Percentiles rank a stretch among this genome's conserved stretches.
Conservation (phyloP, 345 rosid species). For the Rhodomyrtus tomentosa region DNA sequence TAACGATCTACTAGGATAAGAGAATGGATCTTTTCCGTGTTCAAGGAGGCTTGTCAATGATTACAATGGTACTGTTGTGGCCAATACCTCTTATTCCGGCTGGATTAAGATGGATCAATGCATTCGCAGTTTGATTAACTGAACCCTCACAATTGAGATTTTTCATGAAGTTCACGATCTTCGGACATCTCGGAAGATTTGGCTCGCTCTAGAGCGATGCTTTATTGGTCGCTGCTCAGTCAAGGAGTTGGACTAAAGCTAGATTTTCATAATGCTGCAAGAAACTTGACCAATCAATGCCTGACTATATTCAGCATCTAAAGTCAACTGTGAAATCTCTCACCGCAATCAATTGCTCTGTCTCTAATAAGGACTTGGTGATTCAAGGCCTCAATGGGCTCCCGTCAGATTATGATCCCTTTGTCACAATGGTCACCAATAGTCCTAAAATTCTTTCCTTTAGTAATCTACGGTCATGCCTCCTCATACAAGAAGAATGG, state of each 20-base stretch:
- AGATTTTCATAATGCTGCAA: neutral
- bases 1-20: no score
- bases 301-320: neutral
- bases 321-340: neutral
- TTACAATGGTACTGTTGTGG: no score
- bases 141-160: neutral
- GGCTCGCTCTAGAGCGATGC: neutral
- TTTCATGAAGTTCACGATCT: neutral
- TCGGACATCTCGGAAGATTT: neutral
- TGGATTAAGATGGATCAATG: neutral
- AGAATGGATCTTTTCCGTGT: no score
- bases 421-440: no score
- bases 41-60: no score
- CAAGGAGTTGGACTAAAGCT: neutral
- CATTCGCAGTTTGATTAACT: neutral
- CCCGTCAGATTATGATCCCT: no score
- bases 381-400: no score
- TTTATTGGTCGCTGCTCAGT: neutral
- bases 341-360: no score
- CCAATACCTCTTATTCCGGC: neutral
- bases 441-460: no score
- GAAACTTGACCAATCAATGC: neutral
- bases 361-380: no score
- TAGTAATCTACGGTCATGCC: no score
- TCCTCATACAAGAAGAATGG: no score